Percentiles rank a stretch among this genome's conserved stretches.
phyloP scores from a whole-genome alignment of 805 yeast genomes.

The Saccharomycopsis olivae region DNA sequence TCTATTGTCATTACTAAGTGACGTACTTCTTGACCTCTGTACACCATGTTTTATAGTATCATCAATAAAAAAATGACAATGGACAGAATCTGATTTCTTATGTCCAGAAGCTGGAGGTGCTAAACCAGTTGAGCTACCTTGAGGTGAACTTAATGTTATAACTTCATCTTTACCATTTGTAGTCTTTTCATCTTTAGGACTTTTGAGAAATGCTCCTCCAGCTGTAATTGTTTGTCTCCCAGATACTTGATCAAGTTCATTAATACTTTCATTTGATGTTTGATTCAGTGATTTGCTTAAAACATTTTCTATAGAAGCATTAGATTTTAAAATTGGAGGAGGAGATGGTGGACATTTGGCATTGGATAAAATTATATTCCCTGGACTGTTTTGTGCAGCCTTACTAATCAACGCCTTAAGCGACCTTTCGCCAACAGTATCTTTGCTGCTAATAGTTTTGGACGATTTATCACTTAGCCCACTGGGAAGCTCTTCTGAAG shows the following conservation, averaged over 20 bases:
- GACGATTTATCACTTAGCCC: no score
- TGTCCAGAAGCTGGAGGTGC: slow-evolving; percentile 21
- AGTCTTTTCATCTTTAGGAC: no score
- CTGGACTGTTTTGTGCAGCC: not conserved
- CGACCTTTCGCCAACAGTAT: no score
- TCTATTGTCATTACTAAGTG: slow-evolving; percentile 22
- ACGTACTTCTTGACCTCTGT: slow-evolving; percentile 25
- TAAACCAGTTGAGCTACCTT: no score
- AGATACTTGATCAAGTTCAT: no score
- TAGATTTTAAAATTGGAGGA: slow-evolving; percentile 46
- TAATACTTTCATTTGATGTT: not conserved
- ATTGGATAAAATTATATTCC: slow-evolving; percentile 28
- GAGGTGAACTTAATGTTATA: no score
- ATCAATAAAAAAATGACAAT: slow-evolving; percentile 69
- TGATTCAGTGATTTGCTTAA: not conserved
- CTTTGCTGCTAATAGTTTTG: no score
- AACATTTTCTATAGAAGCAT: slow-evolving; percentile 16
- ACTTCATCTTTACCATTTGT: no score
- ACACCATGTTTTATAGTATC: slow-evolving; percentile 49
- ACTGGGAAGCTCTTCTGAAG: no score
- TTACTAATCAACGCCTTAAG: no score
- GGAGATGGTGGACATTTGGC: slow-evolving; percentile 55
- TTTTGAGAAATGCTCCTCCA: slow-evolving; percentile 36
- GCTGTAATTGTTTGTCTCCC: slow-evolving; percentile 33
- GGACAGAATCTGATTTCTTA: slow-evolving; percentile 52